Conservation (phyloP, 2,329 filamentous ascomycete genomes). For the Colletotrichum caudatum region DNA sequence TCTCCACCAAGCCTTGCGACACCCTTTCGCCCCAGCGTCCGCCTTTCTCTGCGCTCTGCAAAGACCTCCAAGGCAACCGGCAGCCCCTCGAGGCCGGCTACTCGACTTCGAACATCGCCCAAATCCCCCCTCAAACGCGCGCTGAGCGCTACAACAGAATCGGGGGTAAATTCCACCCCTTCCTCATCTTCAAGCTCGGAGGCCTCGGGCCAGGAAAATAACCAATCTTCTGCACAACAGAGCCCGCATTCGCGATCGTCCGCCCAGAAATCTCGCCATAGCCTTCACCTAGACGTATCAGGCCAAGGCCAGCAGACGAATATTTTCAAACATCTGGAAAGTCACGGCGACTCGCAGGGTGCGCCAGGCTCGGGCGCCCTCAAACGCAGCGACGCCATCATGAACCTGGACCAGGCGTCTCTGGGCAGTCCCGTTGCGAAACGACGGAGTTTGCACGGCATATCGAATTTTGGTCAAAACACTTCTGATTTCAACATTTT, state of each 20-base stretch:
- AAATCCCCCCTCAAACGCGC: conserved; percentile 86
- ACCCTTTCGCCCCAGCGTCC: conserved; percentile 74
- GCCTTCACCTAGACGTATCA: conserved; percentile 68
- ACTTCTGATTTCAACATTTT: conserved; percentile 80
- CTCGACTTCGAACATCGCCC: conserved; percentile 77
- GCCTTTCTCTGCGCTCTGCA: conserved; percentile 73
- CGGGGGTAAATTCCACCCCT: conserved; percentile 66
- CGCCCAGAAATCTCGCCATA: conserved; percentile 66
- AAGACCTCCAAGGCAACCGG: conserved; percentile 69
- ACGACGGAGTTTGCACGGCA: conserved; percentile 86
- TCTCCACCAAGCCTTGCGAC: conserved; percentile 64
- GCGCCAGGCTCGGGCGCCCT: conserved; percentile 76
- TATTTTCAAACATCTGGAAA: conserved; percentile 64
- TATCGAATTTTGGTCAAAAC: conserved; percentile 67
- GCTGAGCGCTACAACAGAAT: conserved; percentile 76
- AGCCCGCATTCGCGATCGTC: conserved; percentile 59
- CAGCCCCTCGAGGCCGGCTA: conserved; percentile 65
- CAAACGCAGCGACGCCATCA: conserved; percentile 90
- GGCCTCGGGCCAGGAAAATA: conserved; percentile 60
- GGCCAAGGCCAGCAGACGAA: conserved; percentile 62
- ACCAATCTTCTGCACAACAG: conserved; percentile 49
- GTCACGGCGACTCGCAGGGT: conserved; percentile 61
- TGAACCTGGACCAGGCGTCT: conserved; percentile 84
- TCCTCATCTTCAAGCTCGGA: conserved; percentile 61
- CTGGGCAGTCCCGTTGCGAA: conserved; percentile 91